Evolutionary conservation across 2,329 filamentous ascomycete genomes (phyloP).

Genomic region (Colletotrichum viniferum): DNA sequence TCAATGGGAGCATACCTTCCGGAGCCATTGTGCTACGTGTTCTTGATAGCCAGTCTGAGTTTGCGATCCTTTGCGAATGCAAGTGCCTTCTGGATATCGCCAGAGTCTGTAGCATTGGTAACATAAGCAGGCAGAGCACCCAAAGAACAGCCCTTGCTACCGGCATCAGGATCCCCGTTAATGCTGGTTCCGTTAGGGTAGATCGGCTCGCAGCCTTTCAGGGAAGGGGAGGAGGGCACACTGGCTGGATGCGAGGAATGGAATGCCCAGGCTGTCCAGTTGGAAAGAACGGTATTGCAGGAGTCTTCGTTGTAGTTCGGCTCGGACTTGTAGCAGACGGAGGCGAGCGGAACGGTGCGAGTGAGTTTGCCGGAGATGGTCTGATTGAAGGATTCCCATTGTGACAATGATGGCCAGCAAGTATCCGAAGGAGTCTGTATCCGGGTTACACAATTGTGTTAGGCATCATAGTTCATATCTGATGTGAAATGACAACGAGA

Average conservation of each 20-base stretch:
- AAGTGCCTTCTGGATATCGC: conserved; percentile 28
- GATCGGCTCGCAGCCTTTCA: conserved; percentile 42
- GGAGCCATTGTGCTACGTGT: conserved; percentile 31
- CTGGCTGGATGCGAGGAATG: conserved; percentile 22
- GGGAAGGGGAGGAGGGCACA: conserved; percentile 28
- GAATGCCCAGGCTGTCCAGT: conserved; percentile 39
- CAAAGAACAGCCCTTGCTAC: background rate
- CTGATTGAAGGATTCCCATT: conserved; percentile 56
- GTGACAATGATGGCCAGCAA: conserved; percentile 46
- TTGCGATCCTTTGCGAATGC: conserved; percentile 40
- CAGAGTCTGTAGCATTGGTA: conserved; percentile 24
- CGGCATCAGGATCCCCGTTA: conserved; percentile 29
- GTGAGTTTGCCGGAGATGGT: conserved; percentile 57
- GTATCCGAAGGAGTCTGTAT: conserved; percentile 31
- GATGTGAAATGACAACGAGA: background rate
- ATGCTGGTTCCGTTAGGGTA: conserved; percentile 32
- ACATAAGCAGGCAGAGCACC: conserved; percentile 26
- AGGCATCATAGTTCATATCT: background rate
- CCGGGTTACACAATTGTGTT: background rate
- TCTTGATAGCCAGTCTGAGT: conserved; percentile 38
- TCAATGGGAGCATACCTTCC: background rate
- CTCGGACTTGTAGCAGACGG: conserved; percentile 29
- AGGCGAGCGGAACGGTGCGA: conserved; percentile 54
- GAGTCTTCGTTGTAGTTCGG: conserved; percentile 42
- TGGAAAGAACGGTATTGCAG: conserved; percentile 41